Percentiles rank a stretch among this genome's conserved stretches.
phyloP scores from a whole-genome alignment of 192 early-diverging fungal genomes.

The Backusella morwellensis region DNA sequence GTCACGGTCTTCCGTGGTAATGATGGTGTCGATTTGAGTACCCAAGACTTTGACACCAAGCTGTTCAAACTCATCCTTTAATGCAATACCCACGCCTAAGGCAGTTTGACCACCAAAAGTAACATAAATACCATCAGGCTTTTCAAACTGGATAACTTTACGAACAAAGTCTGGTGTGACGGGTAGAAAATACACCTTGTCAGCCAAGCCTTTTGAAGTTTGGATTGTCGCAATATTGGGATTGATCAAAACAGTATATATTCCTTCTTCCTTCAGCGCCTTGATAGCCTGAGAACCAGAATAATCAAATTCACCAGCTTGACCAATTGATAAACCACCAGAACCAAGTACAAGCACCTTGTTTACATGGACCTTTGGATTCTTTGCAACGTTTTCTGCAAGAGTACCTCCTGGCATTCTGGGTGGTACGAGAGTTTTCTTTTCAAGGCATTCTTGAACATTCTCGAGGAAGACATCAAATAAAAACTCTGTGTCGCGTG shows the following conservation, averaged over 20 bases:
- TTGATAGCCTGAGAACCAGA: slow-evolving; percentile 98
- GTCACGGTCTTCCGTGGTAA: slow-evolving; percentile 97
- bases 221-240: slow-evolving; percentile 99
- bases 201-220: slow-evolving; percentile 95
- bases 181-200: slow-evolving; percentile 97
- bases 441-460: slow-evolving; percentile 63
- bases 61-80: slow-evolving; percentile 88
- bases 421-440: slow-evolving; percentile 74
- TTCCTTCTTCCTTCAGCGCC: slow-evolving; percentile 94
- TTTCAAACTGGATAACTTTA: slow-evolving; percentile 94
- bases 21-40: slow-evolving; percentile 93
- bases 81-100: slow-evolving; percentile 93
- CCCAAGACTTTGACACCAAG: slow-evolving; percentile 93
- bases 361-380: slow-evolving; percentile 65
- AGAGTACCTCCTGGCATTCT: slow-evolving; percentile 61
- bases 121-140: slow-evolving; percentile 97
- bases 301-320: slow-evolving; percentile 99
- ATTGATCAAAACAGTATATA: slow-evolving; percentile 98
- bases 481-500: slow-evolving; percentile 95
- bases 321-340: slow-evolving; percentile 96
- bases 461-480: slow-evolving; percentile 93
- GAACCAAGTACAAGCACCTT: slow-evolving; percentile 97
- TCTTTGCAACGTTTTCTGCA: slow-evolving; percentile 38
- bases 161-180: slow-evolving; percentile 93
- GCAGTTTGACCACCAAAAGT: slow-evolving; percentile 99